Evolutionary conservation across 2,329 filamentous ascomycete genomes (phyloP).

Genomic region (Lithohypha guttulata): DNA sequence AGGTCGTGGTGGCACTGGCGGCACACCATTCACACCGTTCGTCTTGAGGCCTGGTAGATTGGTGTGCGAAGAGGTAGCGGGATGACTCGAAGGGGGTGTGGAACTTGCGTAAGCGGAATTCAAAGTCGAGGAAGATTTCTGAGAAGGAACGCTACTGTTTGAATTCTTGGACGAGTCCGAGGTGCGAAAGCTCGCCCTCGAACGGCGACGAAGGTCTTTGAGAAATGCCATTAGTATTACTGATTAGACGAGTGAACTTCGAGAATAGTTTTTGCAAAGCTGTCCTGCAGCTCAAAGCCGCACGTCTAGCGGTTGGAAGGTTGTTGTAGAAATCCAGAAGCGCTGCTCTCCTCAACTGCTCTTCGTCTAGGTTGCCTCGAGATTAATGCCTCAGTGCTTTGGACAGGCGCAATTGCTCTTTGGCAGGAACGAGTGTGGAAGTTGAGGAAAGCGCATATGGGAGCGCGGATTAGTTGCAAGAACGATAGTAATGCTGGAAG

Average conservation of each 20-base stretch:
- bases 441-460: too few species aligned
- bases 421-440: too few species aligned
- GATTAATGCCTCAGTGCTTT: too few species aligned
- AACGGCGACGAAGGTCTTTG: conserved; percentile 65
- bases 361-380: too few species aligned
- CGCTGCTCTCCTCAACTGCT: too few species aligned
- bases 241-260: not conserved
- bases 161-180: conserved; percentile 53
- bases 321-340: too few species aligned
- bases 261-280: not conserved
- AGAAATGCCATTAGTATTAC: conserved; percentile 48
- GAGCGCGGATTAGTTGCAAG: too few species aligned
- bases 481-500: too few species aligned
- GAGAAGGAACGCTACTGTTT: conserved; percentile 51
- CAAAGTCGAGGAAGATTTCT: conserved; percentile 51
- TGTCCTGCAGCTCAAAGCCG: not conserved
- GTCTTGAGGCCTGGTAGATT: conserved; percentile 42
- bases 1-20: conserved; percentile 39
- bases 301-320: too few species aligned
- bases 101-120: conserved; percentile 54
- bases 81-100: conserved; percentile 63
- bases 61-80: conserved; percentile 54
- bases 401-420: too few species aligned
- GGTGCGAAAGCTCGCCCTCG: conserved; percentile 61
- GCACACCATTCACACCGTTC: conserved; percentile 37